Conservation (phyloP, 805 yeast species). For the Sugiyamaella boreocaroliniensis region DNA sequence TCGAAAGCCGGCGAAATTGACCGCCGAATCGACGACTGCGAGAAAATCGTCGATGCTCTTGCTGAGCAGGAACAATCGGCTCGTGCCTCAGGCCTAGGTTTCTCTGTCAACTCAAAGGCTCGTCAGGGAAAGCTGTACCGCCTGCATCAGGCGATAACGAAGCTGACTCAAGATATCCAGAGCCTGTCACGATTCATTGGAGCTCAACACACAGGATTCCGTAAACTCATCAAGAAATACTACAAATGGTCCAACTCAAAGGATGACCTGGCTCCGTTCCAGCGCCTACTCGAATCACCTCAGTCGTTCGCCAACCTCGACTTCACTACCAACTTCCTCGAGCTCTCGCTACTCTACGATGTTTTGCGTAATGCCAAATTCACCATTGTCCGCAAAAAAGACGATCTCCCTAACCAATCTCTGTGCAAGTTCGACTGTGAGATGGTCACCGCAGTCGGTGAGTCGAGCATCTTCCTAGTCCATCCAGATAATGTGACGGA, state of each 20-base stretch:
- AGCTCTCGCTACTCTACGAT: constrained; percentile 50
- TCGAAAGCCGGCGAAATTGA: constrained; percentile 66
- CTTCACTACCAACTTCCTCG: constrained; percentile 54
- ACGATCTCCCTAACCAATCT: constrained; percentile 17
- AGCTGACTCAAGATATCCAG: constrained; percentile 48
- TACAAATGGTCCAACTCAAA: constrained; percentile 36
- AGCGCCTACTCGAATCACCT: constrained; percentile 36
- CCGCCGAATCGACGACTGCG: constrained; percentile 40
- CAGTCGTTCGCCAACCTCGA: constrained; percentile 57
- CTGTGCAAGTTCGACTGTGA: constrained; percentile 31
- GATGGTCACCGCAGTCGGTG: constrained; percentile 30
- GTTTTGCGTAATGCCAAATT: constrained; percentile 34
- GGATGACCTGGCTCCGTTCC: constrained; percentile 26
- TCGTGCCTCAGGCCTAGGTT: constrained; percentile 2
- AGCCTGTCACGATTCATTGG: constrained; percentile 63
- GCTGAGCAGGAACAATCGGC: constrained; percentile 19
- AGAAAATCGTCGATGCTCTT: constrained; percentile 31
- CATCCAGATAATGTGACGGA: constrained; percentile 55
- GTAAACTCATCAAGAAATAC: constrained; percentile 68
- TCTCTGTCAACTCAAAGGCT: constrained; percentile 14
- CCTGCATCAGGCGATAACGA: constrained; percentile 35
- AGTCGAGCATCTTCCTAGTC: constrained; percentile 44
- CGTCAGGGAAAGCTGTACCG: constrained; percentile 21
- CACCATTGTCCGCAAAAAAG: constrained; percentile 16
- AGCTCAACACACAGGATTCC: constrained; percentile 64